These are phyloP conservation scores for Byssothecium circinans DNA, from an alignment of 2,329 filamentous ascomycete species.

Conservation along the genomic window DNA sequence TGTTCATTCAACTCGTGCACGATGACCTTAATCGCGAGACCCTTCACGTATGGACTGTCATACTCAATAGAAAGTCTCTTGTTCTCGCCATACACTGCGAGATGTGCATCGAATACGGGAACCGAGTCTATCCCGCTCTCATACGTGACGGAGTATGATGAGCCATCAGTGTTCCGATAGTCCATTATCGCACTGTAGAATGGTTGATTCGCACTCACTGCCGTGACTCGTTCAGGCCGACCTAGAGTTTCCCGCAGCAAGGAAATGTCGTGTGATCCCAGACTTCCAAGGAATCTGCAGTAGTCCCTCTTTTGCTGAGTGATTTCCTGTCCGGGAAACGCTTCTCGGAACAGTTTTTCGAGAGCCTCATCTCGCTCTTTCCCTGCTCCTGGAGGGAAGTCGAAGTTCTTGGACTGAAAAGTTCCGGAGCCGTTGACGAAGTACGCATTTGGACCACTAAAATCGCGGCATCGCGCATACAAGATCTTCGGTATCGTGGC, in stretches of 20 bases:
- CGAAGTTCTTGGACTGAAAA: slow-evolving; percentile 46
- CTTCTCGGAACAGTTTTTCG: no score
- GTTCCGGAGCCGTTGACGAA: slow-evolving; percentile 56
- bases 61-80: slow-evolving; percentile 60
- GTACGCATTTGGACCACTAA: slow-evolving; percentile 57
- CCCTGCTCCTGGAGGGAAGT: slow-evolving; percentile 43
- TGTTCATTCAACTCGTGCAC: slow-evolving; percentile 6
- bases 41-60: slow-evolving; percentile 62
- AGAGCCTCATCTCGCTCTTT: no score
- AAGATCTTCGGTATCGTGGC: slow-evolving; percentile 54
- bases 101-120: slow-evolving; percentile 56
- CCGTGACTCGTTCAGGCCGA: slow-evolving; percentile 51
- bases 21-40: slow-evolving; percentile 47
- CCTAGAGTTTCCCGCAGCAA: slow-evolving; percentile 54
- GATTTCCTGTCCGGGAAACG: no score
- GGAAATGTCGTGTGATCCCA: slow-evolving; percentile 59
- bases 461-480: slow-evolving; percentile 56
- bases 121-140: slow-evolving; percentile 60
- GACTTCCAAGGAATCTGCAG: slow-evolving; percentile 39
- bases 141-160: slow-evolving; percentile 56
- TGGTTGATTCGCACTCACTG: not conserved
- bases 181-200: slow-evolving; percentile 13
- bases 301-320: no score
- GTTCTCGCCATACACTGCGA: slow-evolving; percentile 56
- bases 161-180: slow-evolving; percentile 1